Evolutionary conservation across 305 asterid species (phyloP), one percentile per base, ranked within the genome.

Genomic region (Fraxinus sp.): DNA sequence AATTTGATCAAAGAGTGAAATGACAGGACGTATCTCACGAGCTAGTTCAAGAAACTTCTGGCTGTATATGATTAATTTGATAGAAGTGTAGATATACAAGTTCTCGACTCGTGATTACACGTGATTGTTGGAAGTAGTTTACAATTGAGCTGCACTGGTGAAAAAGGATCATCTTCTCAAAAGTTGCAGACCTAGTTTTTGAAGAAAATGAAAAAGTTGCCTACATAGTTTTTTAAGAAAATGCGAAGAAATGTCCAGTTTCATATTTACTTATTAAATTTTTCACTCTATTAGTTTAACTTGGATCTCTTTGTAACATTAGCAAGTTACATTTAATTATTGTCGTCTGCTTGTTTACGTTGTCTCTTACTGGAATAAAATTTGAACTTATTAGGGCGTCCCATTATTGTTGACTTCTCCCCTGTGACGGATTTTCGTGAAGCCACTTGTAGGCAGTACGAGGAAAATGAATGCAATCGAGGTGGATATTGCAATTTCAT

Each of bases 401-500:
- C 87, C 62, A 84, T 84, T 68, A 84, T 84, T 81, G 84, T 84
- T 18, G 87, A 84, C 80, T 84, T 71, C 80, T 84, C 87, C 24
- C 87, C 87, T 35, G 87, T 84, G 79, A 84, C 84, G 41, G 87
- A 84, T 81, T 84, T 84, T 1, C 84, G 87, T 68, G 87, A 84
- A 71, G 87, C 87, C 76, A 80, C 86, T 11, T 76, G 86, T 84
- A 84, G 86, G 37, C 84, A 84, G 82, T 84, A 80, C 18, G 86
- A 84, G 84, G 86, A 84, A 77, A 80, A 84, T 68, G 86, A 76
- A 70, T 84, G 87, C 78, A 84, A 81, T 76, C 80, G 87, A 73
- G 87, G 87, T 18, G 87, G 87, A 73, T 84, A 81, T 41, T 84
- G 87, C 87, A 84, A 84, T 81, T 84, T 84, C 87, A 84, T 84